A percentile compares a stretch with the other conserved stretches of the same genome.
Evolutionary conservation across 192 early-diverging fungal species (phyloP).

Genomic region (Podila verticillata): DNA sequence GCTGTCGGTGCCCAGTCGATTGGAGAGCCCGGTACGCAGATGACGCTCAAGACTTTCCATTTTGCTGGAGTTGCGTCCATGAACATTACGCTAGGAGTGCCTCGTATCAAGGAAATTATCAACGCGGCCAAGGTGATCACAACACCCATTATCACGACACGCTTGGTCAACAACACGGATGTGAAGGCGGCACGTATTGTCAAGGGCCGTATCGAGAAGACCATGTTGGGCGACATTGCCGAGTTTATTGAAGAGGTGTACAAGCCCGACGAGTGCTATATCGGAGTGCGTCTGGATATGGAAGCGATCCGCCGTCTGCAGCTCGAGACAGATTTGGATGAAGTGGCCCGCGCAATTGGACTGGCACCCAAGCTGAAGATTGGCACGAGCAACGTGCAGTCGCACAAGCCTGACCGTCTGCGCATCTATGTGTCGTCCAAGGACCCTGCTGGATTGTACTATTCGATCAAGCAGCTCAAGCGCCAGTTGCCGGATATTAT

Average conservation of each 20-base stretch:
- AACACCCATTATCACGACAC: conserved; percentile 90
- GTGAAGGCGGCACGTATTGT: conserved; percentile 92
- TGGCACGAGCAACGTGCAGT: conserved; percentile 71
- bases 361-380: conserved; percentile 90
- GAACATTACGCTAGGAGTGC: conserved; percentile 99
- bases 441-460: conserved; percentile 69
- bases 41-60: conserved; percentile 99
- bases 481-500: conserved; percentile 87
- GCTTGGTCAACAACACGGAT: conserved; percentile 71
- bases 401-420: conserved; percentile 68
- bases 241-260: conserved; percentile 95
- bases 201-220: conserved; percentile 95
- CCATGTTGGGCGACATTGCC: conserved; percentile 90
- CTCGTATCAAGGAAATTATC: conserved; percentile 99
- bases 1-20: conserved; percentile 97
- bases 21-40: conserved; percentile 99
- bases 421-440: conserved; percentile 72
- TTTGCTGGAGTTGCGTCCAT: conserved; percentile 99
- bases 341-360: conserved; percentile 83
- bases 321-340: conserved; percentile 84
- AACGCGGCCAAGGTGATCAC: conserved; percentile 96
- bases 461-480: conserved; percentile 83
- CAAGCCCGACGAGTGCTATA: conserved; percentile 73
- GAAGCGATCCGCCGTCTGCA: conserved; percentile 86
- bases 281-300: conserved; percentile 86